phyloP scores from a whole-genome alignment of 176 grass and related monocot genomes.

The Hordeum vulgare region MorexV3_pseudomolecules_assembly NC_058521.1:481830756-481831255 shows the following conservation, averaged over 20 bases:
- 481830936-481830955: background rate
- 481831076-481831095: slow-evolving; percentile 34
- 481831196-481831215: too few relatives aligned
- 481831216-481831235: too few relatives aligned
- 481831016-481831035: slow-evolving; percentile 32
- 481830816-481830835: background rate
- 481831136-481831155: background rate
- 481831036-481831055: slow-evolving; percentile 48
- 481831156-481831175: background rate
- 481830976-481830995: background rate
- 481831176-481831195: background rate
- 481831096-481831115: background rate
- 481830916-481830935: background rate
- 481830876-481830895: background rate
- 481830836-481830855: background rate
- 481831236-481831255: too few relatives aligned
- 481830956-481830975: background rate
- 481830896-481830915: too few relatives aligned
- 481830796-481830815: slow-evolving; percentile 57
- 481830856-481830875: background rate
- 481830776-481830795: slow-evolving; percentile 52
- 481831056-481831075: slow-evolving; percentile 44
- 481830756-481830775: slow-evolving; percentile 41
- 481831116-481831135: slow-evolving; percentile 26
- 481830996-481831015: background rate